Conservation (phyloP, 169 alveolate genomes). For the Plasmodium berghei region DNA sequence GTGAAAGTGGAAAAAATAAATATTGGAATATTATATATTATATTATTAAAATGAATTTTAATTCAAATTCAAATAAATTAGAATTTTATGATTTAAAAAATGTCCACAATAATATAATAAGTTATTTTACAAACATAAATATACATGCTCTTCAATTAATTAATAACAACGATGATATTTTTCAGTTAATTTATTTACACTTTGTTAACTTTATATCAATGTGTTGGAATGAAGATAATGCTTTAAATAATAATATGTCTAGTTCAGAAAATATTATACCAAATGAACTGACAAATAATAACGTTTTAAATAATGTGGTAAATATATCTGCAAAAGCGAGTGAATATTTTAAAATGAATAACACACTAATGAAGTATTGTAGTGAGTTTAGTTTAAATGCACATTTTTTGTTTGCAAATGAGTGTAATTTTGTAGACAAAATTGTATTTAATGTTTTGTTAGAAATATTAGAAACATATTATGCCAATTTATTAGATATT, state of each 20-base stretch:
- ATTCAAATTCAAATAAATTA: constrained; percentile 18
- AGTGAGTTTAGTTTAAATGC: constrained; percentile 8
- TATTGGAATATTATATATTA: constrained; percentile 18
- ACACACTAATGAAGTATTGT: constrained; percentile 3
- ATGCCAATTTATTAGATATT: constrained; percentile 32
- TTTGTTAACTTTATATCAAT: constrained; percentile 49
- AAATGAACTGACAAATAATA: constrained; percentile 16
- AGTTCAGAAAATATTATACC: not conserved
- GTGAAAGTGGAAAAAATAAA: constrained; percentile 18
- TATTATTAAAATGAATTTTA: constrained; percentile 47
- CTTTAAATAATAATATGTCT: constrained; percentile 24
- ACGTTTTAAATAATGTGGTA: not conserved
- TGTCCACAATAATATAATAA: constrained; percentile 33
- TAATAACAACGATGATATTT: constrained; percentile 20
- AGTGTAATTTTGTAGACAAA: constrained; percentile 27
- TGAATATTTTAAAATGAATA: constrained; percentile 27
- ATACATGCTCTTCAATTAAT: constrained; percentile 11
- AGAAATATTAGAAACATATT: constrained; percentile 35
- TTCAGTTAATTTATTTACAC: constrained; percentile 7
- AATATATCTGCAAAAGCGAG: constrained; percentile 21
- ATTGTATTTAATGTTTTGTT: constrained; percentile 32
- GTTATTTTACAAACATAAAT: constrained; percentile 11
- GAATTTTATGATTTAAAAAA: constrained; percentile 34
- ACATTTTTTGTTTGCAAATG: constrained; percentile 3
- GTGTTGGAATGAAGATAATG: constrained; percentile 13